Evolutionary conservation across 225 moss, liverwort and hornwort species (phyloP), one percentile per base, ranked within the genome.

Genomic region (Pleurozium schreberi): DNA sequence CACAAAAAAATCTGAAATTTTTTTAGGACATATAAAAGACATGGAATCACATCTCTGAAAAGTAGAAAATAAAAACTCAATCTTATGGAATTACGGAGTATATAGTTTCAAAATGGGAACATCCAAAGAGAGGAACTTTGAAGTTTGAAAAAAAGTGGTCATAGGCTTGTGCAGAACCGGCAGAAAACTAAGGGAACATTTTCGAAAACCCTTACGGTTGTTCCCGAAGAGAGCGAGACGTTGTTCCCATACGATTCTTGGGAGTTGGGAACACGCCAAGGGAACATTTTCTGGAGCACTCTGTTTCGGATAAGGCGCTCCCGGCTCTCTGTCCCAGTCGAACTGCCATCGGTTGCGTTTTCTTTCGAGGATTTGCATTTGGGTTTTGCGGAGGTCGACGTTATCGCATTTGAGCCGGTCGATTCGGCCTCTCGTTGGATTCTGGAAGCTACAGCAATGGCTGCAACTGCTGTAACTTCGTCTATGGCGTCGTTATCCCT

Each of bases 401-500:
- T 17, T 52, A 60, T 66, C 26, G 43, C 53, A n/a, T 12, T 83
- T 18, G 67, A 50, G 27, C 36, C 42, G 49, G 83, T 59, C 34
- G 66, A 68, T 43, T 66, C 20, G 10, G 10, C 33, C 15, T 81
- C 58, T 84, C 79, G 57, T 45, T 36, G 40, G 73, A n/a, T 43
- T 64, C 25, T 25, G 10, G 45, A 64, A 67, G 69, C 30, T 36
- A 14, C 45, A 28, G 87, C 82, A 50, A 93, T 93, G 93, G 89
- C 93, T 26, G 88, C 85, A 9, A 40, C 78, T 85, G 83, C 93
- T 55, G 83, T 81, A 74, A 93, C 84, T 79, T 86, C 91, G 75
- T 93, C 93, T 28, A 90, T 94, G 91, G 92, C 93, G 63, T 93
- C 94, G 79, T 62, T 93, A 82, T 93, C 94, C 22, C 85, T 94